These are phyloP conservation scores for Litchi chinensis DNA, from an alignment of 345 rosid genomes.

Conservation along the genomic window DNA sequence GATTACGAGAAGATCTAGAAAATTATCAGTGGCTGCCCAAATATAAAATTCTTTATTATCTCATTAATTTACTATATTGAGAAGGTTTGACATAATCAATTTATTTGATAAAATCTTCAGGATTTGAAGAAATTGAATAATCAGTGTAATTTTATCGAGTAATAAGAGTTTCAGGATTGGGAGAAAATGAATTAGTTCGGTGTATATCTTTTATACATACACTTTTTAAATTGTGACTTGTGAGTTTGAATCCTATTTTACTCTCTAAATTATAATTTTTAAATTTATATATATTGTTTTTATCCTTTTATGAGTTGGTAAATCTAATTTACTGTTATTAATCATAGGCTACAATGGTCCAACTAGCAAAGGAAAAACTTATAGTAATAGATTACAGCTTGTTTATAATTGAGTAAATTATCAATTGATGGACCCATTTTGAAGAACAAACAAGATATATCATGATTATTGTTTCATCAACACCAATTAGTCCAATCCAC, in stretches of 20 bases:
- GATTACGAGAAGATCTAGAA: neutral
- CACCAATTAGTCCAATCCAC: conserved; percentile 18
- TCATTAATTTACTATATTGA: neutral
- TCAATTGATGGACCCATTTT: neutral
- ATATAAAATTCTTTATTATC: too few species aligned
- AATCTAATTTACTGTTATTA: neutral
- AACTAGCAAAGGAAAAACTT: neutral
- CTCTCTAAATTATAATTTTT: too few species aligned
- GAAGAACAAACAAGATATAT: conserved; percentile 2
- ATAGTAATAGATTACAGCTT: neutral
- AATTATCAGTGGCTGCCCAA: neutral
- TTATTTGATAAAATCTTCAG: too few species aligned
- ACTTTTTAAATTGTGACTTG: too few species aligned
- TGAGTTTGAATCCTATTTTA: too few species aligned
- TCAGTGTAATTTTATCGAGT: too few species aligned
- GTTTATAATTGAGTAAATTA: neutral
- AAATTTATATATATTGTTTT: too few species aligned
- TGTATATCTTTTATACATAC: too few species aligned
- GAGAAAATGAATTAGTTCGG: neutral
- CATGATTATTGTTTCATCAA: conserved; percentile 4
- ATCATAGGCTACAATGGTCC: neutral
- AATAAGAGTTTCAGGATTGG: neutral
- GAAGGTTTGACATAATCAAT: neutral
- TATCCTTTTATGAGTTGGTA: neutral
- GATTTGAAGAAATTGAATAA: too few species aligned